Base-by-base conservation (phyloP, 371 early-diverging fungal genomes). In the Vavraia culicis region DNA sequence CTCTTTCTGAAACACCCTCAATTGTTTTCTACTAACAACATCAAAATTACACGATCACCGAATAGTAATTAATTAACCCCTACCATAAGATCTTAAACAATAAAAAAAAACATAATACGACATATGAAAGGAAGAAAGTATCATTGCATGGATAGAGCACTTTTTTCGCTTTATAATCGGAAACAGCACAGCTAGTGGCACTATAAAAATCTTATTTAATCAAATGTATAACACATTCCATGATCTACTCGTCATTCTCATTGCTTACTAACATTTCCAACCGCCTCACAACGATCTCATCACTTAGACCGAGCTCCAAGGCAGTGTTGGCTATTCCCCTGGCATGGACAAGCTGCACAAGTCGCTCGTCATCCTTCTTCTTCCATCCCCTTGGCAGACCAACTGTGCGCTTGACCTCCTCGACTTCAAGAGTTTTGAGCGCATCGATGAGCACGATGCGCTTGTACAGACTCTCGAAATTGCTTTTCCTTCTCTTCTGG, bases 341-440 rank as follows among this genome's bases (percentile, higher is more conserved):
- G 34, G 41, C 35, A 16, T 62, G 43, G 8, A 69, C 37, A 38
- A 44, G 31, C 35, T 56, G 22, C n/a, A 52, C 49, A 35, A 69
- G 46, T 33, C 37, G 53, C 4, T 13, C 18, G 37, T 66, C 64
- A 32, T 62, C 58, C 23, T 63, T 55, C 21, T 38, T 46, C 19
- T 52, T 61, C 66, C 66, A 69, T 19, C 50, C 56, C 39, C 58
- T 55, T 3, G 66, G 63, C 36, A 69, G 45, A 4, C 55, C 55
- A 16, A 43, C 36, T 15, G 33, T 49, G 43, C 58, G 63, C 38
- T 58, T 49, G 11, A 60, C n/a, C 4, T 18, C 14, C 27, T 51
- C 37, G 33, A 69, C 14, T 13, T 52, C 32, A 19, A 58, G 51
- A 5, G n/a, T 9, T 9, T 42, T 21, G 7, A 49, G 47, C 15